These are phyloP conservation scores for Chaetomidium leptoderma DNA, from an alignment of 495 filamentous ascomycete species.

Conservation along the genomic window DNA sequence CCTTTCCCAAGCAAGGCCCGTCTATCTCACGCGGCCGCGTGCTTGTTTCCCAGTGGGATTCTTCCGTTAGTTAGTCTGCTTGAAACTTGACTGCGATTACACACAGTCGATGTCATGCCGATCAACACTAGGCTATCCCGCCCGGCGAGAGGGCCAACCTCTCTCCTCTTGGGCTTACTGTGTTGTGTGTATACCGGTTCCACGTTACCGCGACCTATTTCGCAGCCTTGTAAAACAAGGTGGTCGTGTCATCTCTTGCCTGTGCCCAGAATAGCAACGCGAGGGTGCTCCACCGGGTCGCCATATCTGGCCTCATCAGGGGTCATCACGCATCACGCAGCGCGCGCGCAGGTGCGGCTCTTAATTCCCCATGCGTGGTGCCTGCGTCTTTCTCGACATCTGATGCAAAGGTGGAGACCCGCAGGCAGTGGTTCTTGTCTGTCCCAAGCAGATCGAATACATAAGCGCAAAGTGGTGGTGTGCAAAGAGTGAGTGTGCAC, in stretches of 20 bases:
- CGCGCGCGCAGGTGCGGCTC: constrained; percentile 9
- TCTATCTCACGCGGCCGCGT: no score
- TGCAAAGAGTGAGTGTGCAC: background rate
- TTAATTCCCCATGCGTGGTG: constrained; percentile 1
- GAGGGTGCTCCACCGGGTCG: constrained; percentile 5
- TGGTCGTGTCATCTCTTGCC: background rate
- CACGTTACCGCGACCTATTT: no score
- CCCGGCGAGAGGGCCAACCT: background rate
- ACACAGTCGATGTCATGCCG: background rate
- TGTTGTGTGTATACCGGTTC: no score
- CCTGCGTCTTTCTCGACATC: background rate
- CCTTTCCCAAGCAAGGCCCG: no score
- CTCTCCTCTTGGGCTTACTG: no score
- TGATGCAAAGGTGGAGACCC: background rate
- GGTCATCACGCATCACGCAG: no score
- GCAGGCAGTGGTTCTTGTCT: background rate
- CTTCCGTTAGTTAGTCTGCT: no score
- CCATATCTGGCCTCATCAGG: background rate
- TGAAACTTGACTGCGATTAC: no score
- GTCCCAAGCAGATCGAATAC: background rate
- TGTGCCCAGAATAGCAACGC: constrained; percentile 1
- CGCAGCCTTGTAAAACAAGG: no score
- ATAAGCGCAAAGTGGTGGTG: background rate
- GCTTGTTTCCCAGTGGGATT: no score
- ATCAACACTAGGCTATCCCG: background rate